These are phyloP conservation scores for Termitomyces sp. DNA, from an alignment of 768 basidiomycete genomes.

Conservation along the genomic window DNA sequence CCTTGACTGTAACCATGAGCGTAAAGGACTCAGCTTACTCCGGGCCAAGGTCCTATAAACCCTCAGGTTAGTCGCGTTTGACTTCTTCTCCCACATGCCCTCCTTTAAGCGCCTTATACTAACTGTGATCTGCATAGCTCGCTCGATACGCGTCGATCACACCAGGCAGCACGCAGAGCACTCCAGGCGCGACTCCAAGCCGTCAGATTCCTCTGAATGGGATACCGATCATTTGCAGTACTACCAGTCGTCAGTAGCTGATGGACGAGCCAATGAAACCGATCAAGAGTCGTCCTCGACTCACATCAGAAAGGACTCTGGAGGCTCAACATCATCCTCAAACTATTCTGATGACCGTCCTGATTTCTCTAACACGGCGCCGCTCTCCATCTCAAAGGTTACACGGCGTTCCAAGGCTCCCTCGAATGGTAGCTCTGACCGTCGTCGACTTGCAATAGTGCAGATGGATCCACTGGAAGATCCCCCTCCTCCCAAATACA, in stretches of 20 bases:
- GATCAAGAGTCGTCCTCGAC: slow-evolving; percentile 17
- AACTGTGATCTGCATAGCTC: slow-evolving; percentile 8
- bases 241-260: slow-evolving; percentile 54
- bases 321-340: slow-evolving; percentile 41
- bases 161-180: slow-evolving; percentile 9
- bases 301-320: slow-evolving; percentile 26
- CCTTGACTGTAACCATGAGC: slow-evolving; percentile 11
- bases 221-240: slow-evolving; percentile 25
- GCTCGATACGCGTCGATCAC: slow-evolving; percentile 8
- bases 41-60: slow-evolving; percentile 11
- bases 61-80: slow-evolving; percentile 5
- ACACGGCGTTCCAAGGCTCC: slow-evolving; percentile 47
- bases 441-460: slow-evolving; percentile 65
- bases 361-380: slow-evolving; percentile 16
- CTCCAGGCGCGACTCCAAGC: slow-evolving; percentile 7
- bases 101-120: slow-evolving; percentile 7
- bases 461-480: slow-evolving; percentile 46
- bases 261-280: slow-evolving; percentile 23
- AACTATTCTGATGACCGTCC: slow-evolving; percentile 47
- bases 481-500: slow-evolving; percentile 19
- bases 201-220: slow-evolving; percentile 9
- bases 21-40: slow-evolving; percentile 10
- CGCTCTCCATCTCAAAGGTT: slow-evolving; percentile 23
- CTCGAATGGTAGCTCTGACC: slow-evolving; percentile 59
- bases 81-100: background rate